Percentiles rank a stretch among this genome's conserved stretches.
phyloP scores from a whole-genome alignment of 768 basidiomycete species.

The Auriscalpium orientale region DNA sequence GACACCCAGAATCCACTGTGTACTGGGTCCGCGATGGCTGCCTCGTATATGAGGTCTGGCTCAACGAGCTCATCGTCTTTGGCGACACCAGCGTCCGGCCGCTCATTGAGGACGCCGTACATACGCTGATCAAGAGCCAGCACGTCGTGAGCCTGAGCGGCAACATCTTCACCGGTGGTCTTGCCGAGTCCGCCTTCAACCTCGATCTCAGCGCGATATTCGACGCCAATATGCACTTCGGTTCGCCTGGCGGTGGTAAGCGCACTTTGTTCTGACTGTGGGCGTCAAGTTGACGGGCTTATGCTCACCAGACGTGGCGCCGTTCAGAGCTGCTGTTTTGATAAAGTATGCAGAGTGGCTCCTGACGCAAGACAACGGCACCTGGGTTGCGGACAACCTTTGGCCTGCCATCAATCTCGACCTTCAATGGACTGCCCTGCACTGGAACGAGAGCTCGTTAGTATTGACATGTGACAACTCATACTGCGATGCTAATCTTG shows the following conservation, averaged over 20 bases:
- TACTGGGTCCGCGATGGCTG: constrained; percentile 7
- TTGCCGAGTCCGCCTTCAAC: constrained; percentile 5
- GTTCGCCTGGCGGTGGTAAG: constrained; percentile 8
- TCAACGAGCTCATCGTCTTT: constrained; percentile 5
- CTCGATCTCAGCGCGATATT: constrained; percentile 1
- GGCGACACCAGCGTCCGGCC: constrained; percentile 5
- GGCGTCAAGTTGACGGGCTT: background rate
- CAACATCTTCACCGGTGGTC: constrained; percentile 6
- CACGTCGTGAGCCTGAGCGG: constrained; percentile 5
- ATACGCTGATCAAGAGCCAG: constrained; percentile 7
- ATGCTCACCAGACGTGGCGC: constrained; percentile 3
- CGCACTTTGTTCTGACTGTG: background rate
- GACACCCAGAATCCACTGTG: constrained; percentile 6
- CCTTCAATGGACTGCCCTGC: constrained; percentile 7
- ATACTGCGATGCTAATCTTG: background rate
- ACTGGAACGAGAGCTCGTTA: constrained; percentile 10
- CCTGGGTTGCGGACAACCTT: constrained; percentile 7
- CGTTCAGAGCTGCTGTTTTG: constrained; percentile 6
- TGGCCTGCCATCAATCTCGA: constrained; percentile 9
- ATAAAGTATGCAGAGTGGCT: constrained; percentile 10
- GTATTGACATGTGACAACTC: background rate
- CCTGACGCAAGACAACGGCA: constrained; percentile 7
- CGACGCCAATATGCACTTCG: background rate
- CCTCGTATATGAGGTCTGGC: constrained; percentile 6
- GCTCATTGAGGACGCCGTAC: constrained; percentile 2